Conservation (phyloP, 192 early-diverging fungal genomes). For the Coemansia interrupta region DNA sequence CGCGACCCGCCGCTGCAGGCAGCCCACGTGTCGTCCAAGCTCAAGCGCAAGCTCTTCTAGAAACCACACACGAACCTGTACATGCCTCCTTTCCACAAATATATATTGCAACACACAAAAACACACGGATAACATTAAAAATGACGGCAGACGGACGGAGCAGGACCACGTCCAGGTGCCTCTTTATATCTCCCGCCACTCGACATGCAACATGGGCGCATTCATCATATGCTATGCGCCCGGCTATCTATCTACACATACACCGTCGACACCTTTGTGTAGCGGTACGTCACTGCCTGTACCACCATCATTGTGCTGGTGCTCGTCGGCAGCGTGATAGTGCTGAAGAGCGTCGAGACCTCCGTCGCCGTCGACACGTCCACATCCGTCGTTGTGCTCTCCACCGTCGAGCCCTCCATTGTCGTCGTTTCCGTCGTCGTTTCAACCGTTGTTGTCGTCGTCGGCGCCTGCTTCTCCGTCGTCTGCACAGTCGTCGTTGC, state of each 20-base stretch:
- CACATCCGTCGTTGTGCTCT: neutral
- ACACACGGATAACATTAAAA: no score
- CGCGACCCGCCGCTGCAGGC: neutral
- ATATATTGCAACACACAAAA: no score
- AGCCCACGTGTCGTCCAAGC: constrained; percentile 1
- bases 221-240: neutral
- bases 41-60: constrained; percentile 15
- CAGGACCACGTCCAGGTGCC: no score
- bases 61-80: neutral
- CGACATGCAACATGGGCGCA: no score
- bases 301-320: neutral
- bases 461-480: neutral
- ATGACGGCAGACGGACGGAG: no score
- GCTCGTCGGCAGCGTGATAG: neutral
- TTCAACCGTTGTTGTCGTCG: constrained; percentile 2
- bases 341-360: constrained; percentile 6
- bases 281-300: neutral
- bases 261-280: no score
- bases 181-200: neutral
- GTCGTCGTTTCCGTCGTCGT: constrained; percentile 11
- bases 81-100: neutral
- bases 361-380: constrained; percentile 8
- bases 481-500: neutral
- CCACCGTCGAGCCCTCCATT: neutral
- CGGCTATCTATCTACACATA: neutral